Percentiles rank a stretch among this genome's conserved stretches.
Evolutionary conservation across 192 early-diverging fungal genomes (phyloP).

Genomic region (Coemansia sp.): DNA sequence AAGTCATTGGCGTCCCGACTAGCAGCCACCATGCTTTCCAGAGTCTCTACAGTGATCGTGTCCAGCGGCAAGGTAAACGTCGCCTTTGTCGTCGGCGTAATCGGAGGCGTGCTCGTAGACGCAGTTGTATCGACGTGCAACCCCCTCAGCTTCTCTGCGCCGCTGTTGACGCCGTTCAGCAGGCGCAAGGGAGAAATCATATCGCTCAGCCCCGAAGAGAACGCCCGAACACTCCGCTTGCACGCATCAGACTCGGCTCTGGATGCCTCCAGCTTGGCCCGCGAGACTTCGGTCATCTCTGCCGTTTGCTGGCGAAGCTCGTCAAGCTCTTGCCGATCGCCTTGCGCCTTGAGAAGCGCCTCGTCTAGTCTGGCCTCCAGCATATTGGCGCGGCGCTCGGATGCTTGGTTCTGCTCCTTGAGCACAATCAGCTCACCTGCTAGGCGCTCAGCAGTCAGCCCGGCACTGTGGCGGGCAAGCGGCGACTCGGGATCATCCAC

Average conservation of each 20-base stretch:
- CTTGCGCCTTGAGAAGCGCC: constrained; percentile 30
- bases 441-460: constrained; percentile 39
- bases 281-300: constrained; percentile 17
- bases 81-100: constrained; percentile 30
- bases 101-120: constrained; percentile 27
- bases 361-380: constrained; percentile 40
- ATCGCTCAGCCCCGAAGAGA: constrained; percentile 15
- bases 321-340: constrained; percentile 20
- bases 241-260: constrained; percentile 10
- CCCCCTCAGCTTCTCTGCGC: constrained; percentile 26
- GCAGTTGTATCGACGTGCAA: neutral
- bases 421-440: constrained; percentile 44
- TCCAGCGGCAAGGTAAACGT: neutral
- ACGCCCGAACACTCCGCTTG: constrained; percentile 20
- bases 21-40: constrained; percentile 5
- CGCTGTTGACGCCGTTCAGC: constrained; percentile 19
- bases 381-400: constrained; percentile 16
- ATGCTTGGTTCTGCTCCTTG: constrained; percentile 35
- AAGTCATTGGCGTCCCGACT: neutral
- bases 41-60: constrained; percentile 12
- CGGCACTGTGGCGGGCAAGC: constrained; percentile 41
- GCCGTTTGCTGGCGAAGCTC: constrained; percentile 15
- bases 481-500: constrained; percentile 21
- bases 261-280: constrained; percentile 8
- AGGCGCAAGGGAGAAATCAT: constrained; percentile 32